Evolutionary conservation across 1,139 yeast genomes (phyloP).

Genomic region (Meyerozyma athensensis): DNA sequence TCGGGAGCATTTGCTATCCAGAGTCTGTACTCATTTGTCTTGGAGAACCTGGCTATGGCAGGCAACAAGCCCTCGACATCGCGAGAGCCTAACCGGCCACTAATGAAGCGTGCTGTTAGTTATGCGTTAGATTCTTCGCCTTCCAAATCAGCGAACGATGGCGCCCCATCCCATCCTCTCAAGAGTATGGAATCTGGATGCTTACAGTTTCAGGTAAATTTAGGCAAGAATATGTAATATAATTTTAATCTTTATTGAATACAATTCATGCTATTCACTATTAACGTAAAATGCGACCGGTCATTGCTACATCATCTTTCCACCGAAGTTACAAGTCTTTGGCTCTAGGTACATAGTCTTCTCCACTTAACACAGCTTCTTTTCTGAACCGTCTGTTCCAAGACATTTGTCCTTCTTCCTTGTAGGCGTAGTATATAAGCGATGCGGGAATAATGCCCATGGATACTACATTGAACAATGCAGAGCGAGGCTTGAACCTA

Average conservation of each 20-base stretch:
- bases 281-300: neutral
- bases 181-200: slow-evolving; percentile 36
- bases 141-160: neutral
- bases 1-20: slow-evolving; percentile 22
- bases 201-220: slow-evolving; percentile 32
- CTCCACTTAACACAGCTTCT: slow-evolving; percentile 30
- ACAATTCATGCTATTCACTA: neutral
- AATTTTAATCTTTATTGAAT: neutral
- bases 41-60: slow-evolving; percentile 10
- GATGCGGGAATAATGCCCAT: slow-evolving; percentile 41
- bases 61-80: slow-evolving; percentile 1
- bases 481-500: slow-evolving; percentile 41
- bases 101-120: neutral
- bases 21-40: slow-evolving; percentile 15
- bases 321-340: slow-evolving; percentile 32
- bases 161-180: slow-evolving; percentile 15
- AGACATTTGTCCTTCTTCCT: slow-evolving; percentile 32
- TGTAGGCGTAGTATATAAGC: slow-evolving; percentile 33
- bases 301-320: neutral
- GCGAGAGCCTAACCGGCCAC: neutral
- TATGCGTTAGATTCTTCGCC: neutral
- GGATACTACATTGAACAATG: slow-evolving; percentile 28
- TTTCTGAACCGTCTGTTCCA: slow-evolving; percentile 35
- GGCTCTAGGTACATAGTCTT: slow-evolving; percentile 42
- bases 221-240: slow-evolving; percentile 7